Base-by-base conservation (phyloP, 2,329 filamentous ascomycete genomes). In the Ceratocystis diversiconidia region DNA sequence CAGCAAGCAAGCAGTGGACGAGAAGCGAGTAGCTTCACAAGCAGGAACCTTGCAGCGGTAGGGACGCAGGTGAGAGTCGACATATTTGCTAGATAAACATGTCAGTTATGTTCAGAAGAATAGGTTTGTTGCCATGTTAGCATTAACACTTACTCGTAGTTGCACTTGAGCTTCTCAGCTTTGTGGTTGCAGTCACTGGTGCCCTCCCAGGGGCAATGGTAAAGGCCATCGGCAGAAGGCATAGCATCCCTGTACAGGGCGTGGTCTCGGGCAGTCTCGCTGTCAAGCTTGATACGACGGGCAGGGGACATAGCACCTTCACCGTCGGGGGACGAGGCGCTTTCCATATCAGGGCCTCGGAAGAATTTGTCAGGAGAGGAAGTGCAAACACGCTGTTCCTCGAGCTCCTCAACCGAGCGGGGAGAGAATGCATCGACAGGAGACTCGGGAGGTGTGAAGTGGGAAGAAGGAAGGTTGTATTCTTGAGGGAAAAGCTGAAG, bases 161-260 rank as follows among this genome's bases (percentile, higher is more conserved):
- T 95, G 85, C 92, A 96, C 84, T 96, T 96, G 71, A 97, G 88
- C 79, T 95, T 94, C 73, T 95, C 94, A 50, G 92, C 85, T 78
- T 89, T 89, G 84, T 96, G 92, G 75, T 84, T 88, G 83, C 92
- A 97, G 72, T 74, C 79, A 41, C 77, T 66, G 68, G 85, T 80
- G 71, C 85, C 87, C 74, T 88, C 85, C 80, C 88, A 94, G 5
- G 92, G 92, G 80, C 92, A 97, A 78, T 95, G 90, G 78, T 94
- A 97, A 67, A 95, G 83, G 73, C 90, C 91, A 76, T 96, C 90
- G 43, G 80, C 74, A 50, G 81, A 75, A 8, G 86, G 82, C 60
- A 77, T 77, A 65, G 80, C 83, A 70, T 84, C 84, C 73, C 86
- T 86, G 79, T 92, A 92, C 12, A 90, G 78, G 22, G 80, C 81